Base-by-base conservation (phyloP, 2,329 filamentous ascomycete genomes). In the Metarhizium rileyi region DNA sequence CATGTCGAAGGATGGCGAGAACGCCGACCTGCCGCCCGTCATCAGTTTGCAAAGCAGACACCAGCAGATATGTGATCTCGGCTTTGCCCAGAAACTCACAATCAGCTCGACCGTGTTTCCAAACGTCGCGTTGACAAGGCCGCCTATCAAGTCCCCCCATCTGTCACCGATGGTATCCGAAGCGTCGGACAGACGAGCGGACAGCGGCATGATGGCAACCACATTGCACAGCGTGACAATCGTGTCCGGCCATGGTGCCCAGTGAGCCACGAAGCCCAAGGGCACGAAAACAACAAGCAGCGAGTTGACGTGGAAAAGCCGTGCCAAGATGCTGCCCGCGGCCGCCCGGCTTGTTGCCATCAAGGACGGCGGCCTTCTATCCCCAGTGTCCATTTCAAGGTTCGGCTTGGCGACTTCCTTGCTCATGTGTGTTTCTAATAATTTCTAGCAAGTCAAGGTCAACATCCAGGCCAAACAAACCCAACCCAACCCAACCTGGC, bases 51-150 rank as follows among this genome's bases (percentile, higher is more conserved):
- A n/a, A n/a, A n/a, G n/a, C n/a, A n/a, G n/a, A n/a, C n/a, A n/a
- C n/a, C n/a, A n/a, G n/a, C n/a, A n/a, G n/a, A n/a, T n/a, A n/a
- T n/a, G n/a, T n/a, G n/a, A n/a, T n/a, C n/a, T n/a, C n/a, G n/a
- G n/a, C n/a, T n/a, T 18, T 20, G 22, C 20, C 12, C 8, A 4
- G 14, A 23, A 18, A 48, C 52, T 28, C 30, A 55, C 53, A 38
- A 55, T 55, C 1, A 55, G 20, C 44, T 55, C 53, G n/a, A 55
- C 53, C 1, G 51, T 53, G 22, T 55, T 55, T 18, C 53, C 53
- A 6, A 55, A 50, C n/a, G 51, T 51, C n/a, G 53, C 53, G 46
- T 55, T 55, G 12, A 55, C 50, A 43, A 55, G 30, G 2, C 53
- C 53, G 16, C 51, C 53, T 6, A 53, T 26, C 35, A 55, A 8